Evolutionary conservation across 2,329 filamentous ascomycete genomes (phyloP), one percentile per base, ranked within the genome.

Genomic region (Fonsecaea pedrosoi): DNA sequence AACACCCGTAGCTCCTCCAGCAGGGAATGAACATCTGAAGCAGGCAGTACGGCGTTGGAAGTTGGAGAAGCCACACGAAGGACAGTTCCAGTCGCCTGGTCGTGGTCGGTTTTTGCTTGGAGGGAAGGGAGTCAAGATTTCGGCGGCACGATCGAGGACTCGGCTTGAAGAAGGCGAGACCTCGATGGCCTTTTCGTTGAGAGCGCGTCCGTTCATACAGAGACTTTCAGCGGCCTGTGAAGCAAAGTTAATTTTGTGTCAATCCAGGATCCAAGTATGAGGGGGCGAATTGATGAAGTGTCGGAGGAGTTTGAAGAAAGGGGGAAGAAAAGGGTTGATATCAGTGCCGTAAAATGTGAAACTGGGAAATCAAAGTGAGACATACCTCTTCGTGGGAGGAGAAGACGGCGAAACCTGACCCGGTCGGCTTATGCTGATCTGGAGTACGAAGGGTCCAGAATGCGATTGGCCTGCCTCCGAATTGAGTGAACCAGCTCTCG

Each of bases 401-500:
- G 78, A 99, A 99, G 64, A 99, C 94, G 58, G 95, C 95, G 80
- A 99, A 99, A 62, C 95, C 95, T 62, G 94, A 96, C 53, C 95
- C 95, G 9, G 95, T 99, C n/a, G 95, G 95, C 85, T 99, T 99
- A 82, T 98, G 95, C 82, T 98, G 95, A 80, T 99, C 95, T 2
- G 95, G 95, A 13, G 95, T 99, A 69, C 94, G 91, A 59, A 99
- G 86, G 18, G 95, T 99, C 95, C 95, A 99, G 82, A 99, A 99
- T 21, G 95, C 95, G 81, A 99, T 99, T 35, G 95, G 95, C 53
- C 95, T 91, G 58, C 95, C 95, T 71, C 95, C 95, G 77, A 97
- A 99, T 80, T 99, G 95, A 35, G 95, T 99, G 78, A 98, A 99
- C 95, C 95, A 99, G 82, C 94, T 97, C 83, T 99, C 95, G 30